Base-by-base conservation (phyloP, 108 stramenopile species). In the Nitzschia sp. region DNA sequence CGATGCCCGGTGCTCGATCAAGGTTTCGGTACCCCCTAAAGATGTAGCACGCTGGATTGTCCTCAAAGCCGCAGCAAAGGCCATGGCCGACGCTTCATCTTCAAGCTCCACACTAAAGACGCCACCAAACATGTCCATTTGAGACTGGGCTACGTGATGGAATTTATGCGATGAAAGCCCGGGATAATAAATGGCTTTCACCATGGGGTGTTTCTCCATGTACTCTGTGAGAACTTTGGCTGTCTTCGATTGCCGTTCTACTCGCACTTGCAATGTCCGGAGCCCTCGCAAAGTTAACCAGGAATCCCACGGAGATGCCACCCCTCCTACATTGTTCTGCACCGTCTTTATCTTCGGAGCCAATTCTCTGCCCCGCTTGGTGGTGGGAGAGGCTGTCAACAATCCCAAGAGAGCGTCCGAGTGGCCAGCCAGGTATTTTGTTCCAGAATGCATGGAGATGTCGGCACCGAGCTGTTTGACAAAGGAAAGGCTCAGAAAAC, bases 1-100 rank as follows among this genome's bases (percentile, higher is more conserved):
- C 45, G 92, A 87, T 0, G 93, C 90, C 31, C 96, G 75, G 63
- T 95, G 93, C 72, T 97, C 96, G 33, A 96, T 87, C 26, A 98
- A 71, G 1, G 95, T 92, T 79, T 98, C 98, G 8, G 97, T 96
- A 30, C 96, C 98, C n/a, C 98, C 98, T 26, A 98, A 73, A 71
- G 91, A 93, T 21, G 96, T 97, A 23, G 96, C 98, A 32, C 95
- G 80, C 15, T 65, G 68, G 22, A 95, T 81, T 2, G 88, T 69
- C 54, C 73, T 65, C 31, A 95, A 69, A 2, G 90, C 83, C 5
- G 75, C 92, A 1, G 93, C 87, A 46, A 97, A 88, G 13, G 87
- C 87, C 68, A 81, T 89, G 8, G 96, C 96, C 53, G 52, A 66
- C 6, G 64, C 64, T 63, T 88, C 89, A 36, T 59, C 67, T 21